phyloP scores from a whole-genome alignment of 2,329 filamentous ascomycete genomes.

The Ilyonectria destructans region DNA sequence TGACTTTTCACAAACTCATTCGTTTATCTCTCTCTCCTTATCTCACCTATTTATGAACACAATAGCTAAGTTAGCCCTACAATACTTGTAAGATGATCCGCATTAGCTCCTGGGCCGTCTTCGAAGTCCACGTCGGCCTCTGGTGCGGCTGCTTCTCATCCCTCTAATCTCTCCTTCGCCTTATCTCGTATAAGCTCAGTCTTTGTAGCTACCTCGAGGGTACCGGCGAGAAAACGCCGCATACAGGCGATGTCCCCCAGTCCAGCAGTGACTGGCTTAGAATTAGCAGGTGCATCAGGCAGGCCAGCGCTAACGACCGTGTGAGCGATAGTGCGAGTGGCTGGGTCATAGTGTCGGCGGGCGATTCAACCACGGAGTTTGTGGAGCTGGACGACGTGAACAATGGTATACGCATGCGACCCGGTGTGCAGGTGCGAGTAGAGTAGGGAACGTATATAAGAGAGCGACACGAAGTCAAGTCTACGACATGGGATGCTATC shows the following conservation, averaged over 20 bases:
- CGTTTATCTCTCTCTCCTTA: slow-evolving; percentile 24
- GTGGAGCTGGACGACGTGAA: slow-evolving; percentile 31
- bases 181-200: slow-evolving; percentile 38
- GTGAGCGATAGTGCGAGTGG: slow-evolving; percentile 17
- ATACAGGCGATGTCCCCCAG: slow-evolving; percentile 25
- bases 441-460: slow-evolving; percentile 32
- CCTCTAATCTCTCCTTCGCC: slow-evolving; percentile 56
- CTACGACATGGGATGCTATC: slow-evolving; percentile 35
- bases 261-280: slow-evolving; percentile 34
- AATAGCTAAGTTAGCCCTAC: not conserved
- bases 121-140: slow-evolving; percentile 59
- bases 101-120: slow-evolving; percentile 56
- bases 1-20: slow-evolving; percentile 52
- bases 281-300: slow-evolving; percentile 28
- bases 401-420: slow-evolving; percentile 39
- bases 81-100: slow-evolving; percentile 57
- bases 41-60: not conserved
- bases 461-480: slow-evolving; percentile 30
- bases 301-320: slow-evolving; percentile 28
- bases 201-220: slow-evolving; percentile 32
- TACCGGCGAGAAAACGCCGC: slow-evolving; percentile 39
- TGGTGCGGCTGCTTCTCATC: slow-evolving; percentile 61
- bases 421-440: slow-evolving; percentile 41
- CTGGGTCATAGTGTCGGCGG: slow-evolving; percentile 24
- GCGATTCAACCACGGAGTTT: slow-evolving; percentile 33